Conservation (phyloP, 306 rosid species). For the Vigna angularis region DNA sequence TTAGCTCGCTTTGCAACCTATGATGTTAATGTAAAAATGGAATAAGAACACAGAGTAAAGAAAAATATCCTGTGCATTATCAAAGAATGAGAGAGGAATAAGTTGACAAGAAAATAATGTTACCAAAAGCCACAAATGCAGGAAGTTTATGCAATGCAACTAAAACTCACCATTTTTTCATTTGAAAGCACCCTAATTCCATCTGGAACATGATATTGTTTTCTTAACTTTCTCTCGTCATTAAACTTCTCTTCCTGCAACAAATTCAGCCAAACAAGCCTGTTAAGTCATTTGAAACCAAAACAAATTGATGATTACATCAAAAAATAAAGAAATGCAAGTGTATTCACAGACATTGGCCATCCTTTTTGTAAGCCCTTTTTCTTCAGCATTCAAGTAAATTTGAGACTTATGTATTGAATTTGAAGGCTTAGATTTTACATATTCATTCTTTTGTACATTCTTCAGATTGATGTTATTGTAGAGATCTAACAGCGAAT, state of each 20-base stretch:
- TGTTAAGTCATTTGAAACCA: slow-evolving; percentile 31
- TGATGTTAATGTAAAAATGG: neutral
- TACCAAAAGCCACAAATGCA: slow-evolving; percentile 11
- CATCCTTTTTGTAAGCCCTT: slow-evolving; percentile 45
- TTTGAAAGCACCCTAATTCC: slow-evolving; percentile 62
- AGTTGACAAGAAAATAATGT: slow-evolving; percentile 31
- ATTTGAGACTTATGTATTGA: slow-evolving; percentile 48
- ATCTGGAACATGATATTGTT: slow-evolving; percentile 49
- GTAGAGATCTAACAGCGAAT: slow-evolving; percentile 44
- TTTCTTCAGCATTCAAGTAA: slow-evolving; percentile 56
- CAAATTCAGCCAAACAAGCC: slow-evolving; percentile 8
- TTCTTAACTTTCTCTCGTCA: slow-evolving; percentile 58
- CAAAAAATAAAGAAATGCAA: slow-evolving; percentile 8
- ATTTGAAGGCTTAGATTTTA: slow-evolving; percentile 60
- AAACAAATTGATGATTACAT: slow-evolving; percentile 1
- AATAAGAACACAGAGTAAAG: slow-evolving; percentile 38
- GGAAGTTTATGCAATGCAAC: slow-evolving; percentile 36
- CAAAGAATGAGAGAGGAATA: slow-evolving; percentile 8
- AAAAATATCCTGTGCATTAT: slow-evolving; percentile 7
- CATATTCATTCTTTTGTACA: slow-evolving; percentile 56
- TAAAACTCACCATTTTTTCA: slow-evolving; percentile 72
- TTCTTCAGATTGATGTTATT: slow-evolving; percentile 54
- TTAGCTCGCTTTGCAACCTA: slow-evolving; percentile 68
- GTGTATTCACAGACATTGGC: slow-evolving; percentile 53
- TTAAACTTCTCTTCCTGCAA: slow-evolving; percentile 62